Evolutionary conservation across 1,139 yeast genomes (phyloP), one percentile per base, ranked within the genome.

Genomic region (Kodamaea alishanica): DNA sequence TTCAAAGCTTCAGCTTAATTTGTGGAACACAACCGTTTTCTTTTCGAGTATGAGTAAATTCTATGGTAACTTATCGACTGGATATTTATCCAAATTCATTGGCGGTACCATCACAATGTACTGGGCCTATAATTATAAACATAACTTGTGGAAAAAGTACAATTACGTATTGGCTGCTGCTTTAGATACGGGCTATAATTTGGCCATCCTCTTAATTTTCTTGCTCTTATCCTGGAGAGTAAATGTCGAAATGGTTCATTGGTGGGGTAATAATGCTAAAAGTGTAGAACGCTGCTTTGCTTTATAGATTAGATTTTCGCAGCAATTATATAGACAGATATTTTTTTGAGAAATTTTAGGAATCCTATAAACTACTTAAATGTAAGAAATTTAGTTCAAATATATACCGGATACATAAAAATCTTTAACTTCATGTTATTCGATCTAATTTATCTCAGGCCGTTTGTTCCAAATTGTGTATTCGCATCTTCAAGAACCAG

Each of bases 31-130:
- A 6, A 73, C 79, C 0, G 76, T 74, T 4, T 60, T 73, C 39
- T 73, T 73, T 40, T 70, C 78, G 5, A 60, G 73, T 33, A 65
- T 73, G 70, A 65, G 75, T 28, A 57, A 44, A 10, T 73, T 74
- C 52, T 73, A 73, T 44, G 79, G 78, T 3, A 73, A 73, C 46
- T 51, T 73, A 11, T 70, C 77, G n/a, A 72, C 79, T 0, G 79
- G 79, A 0, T 65, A 69, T 43, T 46, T 72, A 11, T 72, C 79
- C 6, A 64, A 67, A 46, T 70, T 75, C 40, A 50, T 73, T 20
- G 65, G 75, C 0, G 77, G 77, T 7, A 65, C 77, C 0, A 54
- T 66, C 28, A 63, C 76, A 25, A 71, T 71, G 76, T 67, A 57
- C 50, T 73, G 68, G 54, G 63, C 68, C 10, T 67, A 50, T 47